Conservation (phyloP, 2,329 filamentous ascomycete species). For the Aspergillus sclerotialis region DNA sequence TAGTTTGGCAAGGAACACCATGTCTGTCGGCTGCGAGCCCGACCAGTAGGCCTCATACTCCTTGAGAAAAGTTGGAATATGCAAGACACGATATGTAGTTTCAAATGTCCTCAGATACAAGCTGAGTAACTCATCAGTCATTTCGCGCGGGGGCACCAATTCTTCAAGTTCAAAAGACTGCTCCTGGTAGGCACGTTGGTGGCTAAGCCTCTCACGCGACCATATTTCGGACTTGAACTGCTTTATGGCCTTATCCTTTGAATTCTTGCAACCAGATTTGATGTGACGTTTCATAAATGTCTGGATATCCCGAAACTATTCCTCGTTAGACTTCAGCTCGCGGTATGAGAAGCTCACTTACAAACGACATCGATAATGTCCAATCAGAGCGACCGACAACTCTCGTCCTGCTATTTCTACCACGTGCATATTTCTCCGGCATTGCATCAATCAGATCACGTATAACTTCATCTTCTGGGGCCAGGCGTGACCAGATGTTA, state of each 20-base stretch:
- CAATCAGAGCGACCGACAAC: conserved; percentile 27
- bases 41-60: conserved; percentile 53
- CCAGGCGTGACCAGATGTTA: conserved; percentile 5
- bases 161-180: conserved; percentile 23
- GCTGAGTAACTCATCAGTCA: conserved; percentile 47
- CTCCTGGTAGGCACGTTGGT: conserved; percentile 23
- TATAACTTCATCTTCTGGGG: conserved; percentile 11
- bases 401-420: conserved; percentile 21
- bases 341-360: conserved; percentile 11
- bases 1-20: conserved; percentile 42
- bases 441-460: conserved; percentile 22
- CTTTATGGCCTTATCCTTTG: conserved; percentile 21
- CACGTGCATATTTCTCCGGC: conserved; percentile 22
- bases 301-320: conserved; percentile 23
- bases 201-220: conserved; percentile 20
- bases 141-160: conserved; percentile 37
- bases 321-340: conserved; percentile 1
- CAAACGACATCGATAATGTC: conserved; percentile 23
- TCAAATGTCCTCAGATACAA: conserved; percentile 52
- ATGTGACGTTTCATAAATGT: conserved; percentile 11
- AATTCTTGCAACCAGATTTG: too few species aligned
- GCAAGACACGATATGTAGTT: conserved; percentile 50
- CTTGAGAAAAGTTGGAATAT: conserved; percentile 50
- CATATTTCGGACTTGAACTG: conserved; percentile 22
- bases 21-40: conserved; percentile 31